Evolutionary conservation across 495 filamentous ascomycete genomes (phyloP).

Genomic region (Acidomyces sp.): DNA sequence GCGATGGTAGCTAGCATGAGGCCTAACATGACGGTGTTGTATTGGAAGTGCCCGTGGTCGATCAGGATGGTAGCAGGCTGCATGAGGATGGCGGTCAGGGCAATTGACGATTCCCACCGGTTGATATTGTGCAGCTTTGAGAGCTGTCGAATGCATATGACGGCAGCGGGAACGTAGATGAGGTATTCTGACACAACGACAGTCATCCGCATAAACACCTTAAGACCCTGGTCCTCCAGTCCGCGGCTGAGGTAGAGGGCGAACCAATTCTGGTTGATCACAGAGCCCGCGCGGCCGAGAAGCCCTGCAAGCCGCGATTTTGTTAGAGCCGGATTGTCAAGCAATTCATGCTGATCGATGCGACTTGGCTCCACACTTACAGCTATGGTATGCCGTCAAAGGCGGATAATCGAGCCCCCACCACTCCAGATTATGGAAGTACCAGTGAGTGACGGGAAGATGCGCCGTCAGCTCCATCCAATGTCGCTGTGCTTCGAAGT

Average conservation of each 20-base stretch:
- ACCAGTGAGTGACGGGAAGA: constrained; percentile 86
- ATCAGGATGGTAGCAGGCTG: constrained; percentile 86
- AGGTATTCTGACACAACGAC: constrained; percentile 83
- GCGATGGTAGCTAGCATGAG: constrained; percentile 74
- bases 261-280: constrained; percentile 77
- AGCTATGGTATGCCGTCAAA: constrained; percentile 94
- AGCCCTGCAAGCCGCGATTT: no score
- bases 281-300: constrained; percentile 67
- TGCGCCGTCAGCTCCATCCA: constrained; percentile 96
- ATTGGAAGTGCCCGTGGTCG: constrained; percentile 98
- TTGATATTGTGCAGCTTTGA: constrained; percentile 57
- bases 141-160: constrained; percentile 69
- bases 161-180: constrained; percentile 69
- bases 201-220: constrained; percentile 89
- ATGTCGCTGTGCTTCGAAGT: constrained; percentile 93
- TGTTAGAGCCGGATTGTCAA: no score
- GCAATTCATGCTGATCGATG: no score
- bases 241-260: constrained; percentile 74
- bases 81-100: constrained; percentile 78
- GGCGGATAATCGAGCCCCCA: constrained; percentile 98
- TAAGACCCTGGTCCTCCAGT: constrained; percentile 61
- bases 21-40: constrained; percentile 96
- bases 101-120: constrained; percentile 67
- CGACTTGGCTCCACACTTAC: no score
- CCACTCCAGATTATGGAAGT: constrained; percentile 90